Conservation (phyloP, 176 grass and related monocot genomes). For the Urochloa ruziziensis region DNA sequence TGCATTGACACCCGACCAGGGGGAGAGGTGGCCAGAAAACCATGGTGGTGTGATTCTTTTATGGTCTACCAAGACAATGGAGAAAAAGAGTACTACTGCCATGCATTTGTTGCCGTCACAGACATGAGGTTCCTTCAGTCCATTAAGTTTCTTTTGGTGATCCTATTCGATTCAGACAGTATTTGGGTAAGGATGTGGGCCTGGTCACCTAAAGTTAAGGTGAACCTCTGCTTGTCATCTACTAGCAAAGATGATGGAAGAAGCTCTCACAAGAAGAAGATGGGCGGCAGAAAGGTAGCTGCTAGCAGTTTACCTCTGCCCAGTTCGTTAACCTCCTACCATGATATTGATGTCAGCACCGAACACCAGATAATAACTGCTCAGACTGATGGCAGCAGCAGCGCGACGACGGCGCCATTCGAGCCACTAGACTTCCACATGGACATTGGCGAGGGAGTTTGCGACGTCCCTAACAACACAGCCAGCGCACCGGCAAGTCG, state of each 20-base stretch:
- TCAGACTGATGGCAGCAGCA: not conserved
- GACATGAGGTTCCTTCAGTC: constrained; percentile 1
- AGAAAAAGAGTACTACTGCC: not conserved
- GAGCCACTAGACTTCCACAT: not conserved
- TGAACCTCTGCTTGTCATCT: not conserved
- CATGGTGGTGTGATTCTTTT: not conserved
- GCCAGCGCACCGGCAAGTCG: not conserved
- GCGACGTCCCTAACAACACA: not conserved
- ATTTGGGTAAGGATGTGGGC: no score
- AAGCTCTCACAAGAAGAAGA: no score
- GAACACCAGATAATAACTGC: not conserved
- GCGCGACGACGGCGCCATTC: not conserved
- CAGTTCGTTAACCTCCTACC: no score
- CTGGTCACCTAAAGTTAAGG: not conserved
- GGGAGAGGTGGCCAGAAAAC: not conserved
- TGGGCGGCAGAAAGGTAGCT: no score
- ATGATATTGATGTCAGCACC: no score
- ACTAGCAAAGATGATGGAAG: not conserved
- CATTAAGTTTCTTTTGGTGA: no score
- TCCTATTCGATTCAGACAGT: no score
- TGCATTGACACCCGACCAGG: not conserved
- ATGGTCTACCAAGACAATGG: not conserved
- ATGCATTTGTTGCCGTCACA: not conserved
- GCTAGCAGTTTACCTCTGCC: no score
- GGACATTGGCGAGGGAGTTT: not conserved